Conservation (phyloP, 2,329 filamentous ascomycete genomes). For the Fusarium sp. region DNA sequence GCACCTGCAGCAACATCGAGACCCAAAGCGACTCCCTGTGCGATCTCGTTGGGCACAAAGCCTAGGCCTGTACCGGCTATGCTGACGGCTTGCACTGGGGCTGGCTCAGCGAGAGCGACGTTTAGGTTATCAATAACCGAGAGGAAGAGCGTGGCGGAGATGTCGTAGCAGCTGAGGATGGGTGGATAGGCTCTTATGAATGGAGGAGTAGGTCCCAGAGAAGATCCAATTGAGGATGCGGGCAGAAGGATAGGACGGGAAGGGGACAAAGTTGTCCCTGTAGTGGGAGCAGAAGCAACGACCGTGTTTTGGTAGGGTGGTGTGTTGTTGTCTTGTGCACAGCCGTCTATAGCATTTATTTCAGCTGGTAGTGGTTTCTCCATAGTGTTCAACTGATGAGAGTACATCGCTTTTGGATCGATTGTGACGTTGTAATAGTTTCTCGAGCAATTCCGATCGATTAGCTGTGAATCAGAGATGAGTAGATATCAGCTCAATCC, state of each 20-base stretch:
- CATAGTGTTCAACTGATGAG: neutral
- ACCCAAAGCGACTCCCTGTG: conserved; percentile 12
- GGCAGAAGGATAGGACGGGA: conserved; percentile 12
- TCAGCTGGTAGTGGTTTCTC: neutral
- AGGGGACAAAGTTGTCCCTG: neutral
- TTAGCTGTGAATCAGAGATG: too few species aligned
- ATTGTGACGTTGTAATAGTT: neutral
- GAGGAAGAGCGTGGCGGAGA: conserved; percentile 8
- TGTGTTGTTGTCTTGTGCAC: neutral
- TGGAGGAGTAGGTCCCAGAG: conserved; percentile 9
- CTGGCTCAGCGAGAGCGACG: conserved; percentile 8
- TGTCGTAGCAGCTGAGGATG: neutral
- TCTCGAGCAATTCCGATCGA: too few species aligned
- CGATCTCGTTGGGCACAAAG: conserved; percentile 7
- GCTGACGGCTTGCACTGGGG: conserved; percentile 9
- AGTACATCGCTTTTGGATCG: neutral
- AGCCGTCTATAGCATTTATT: neutral
- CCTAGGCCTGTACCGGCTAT: conserved; percentile 14
- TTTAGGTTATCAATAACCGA: conserved; percentile 4
- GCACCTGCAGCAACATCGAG: conserved; percentile 15
- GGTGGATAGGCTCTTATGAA: conserved; percentile 23
- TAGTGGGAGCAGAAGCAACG: too few species aligned
- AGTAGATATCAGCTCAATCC: neutral
- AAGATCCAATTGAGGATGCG: conserved; percentile 8
- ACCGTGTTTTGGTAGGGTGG: neutral